Conservation (phyloP, 163 green algal genomes). For the Botryococcus braunii region DNA sequence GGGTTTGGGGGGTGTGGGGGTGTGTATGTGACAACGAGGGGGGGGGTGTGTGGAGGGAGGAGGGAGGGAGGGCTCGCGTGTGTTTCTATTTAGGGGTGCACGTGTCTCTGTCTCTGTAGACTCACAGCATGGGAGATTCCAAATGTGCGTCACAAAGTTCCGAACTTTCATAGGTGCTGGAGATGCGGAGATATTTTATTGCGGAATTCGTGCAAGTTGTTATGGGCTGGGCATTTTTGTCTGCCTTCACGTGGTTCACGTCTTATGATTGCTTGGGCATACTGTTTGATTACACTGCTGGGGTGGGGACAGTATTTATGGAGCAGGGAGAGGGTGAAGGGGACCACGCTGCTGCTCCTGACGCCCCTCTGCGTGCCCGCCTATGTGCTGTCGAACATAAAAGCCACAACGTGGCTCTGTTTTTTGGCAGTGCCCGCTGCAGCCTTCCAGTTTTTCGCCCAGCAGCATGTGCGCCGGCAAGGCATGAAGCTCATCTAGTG, state of each 20-base stretch:
- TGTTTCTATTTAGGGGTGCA: too few relatives aligned
- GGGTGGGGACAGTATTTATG: constrained; percentile 8
- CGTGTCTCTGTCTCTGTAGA: too few relatives aligned
- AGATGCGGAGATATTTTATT: background rate
- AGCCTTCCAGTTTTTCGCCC: constrained; percentile 8
- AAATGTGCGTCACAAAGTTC: background rate
- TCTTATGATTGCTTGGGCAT: too few relatives aligned
- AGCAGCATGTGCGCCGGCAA: constrained; percentile 6
- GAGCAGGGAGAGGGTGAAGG: background rate
- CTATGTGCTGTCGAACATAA: constrained; percentile 1
- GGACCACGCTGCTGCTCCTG: background rate
- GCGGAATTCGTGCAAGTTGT: background rate
- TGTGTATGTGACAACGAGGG: too few relatives aligned
- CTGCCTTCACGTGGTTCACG: background rate
- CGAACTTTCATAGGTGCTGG: background rate
- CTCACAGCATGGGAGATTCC: background rate
- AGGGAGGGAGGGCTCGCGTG: too few relatives aligned
- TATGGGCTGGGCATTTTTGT: background rate
- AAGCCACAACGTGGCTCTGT: background rate
- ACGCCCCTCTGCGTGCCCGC: background rate
- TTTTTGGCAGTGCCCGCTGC: background rate
- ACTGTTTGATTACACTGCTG: too few relatives aligned
- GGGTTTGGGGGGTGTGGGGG: too few relatives aligned
- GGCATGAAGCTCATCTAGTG: background rate
- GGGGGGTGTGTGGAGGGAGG: too few relatives aligned